Percentiles rank a stretch among this genome's conserved stretches.
Evolutionary conservation across 208 protist genomes (phyloP).

Genomic region (Leishmania tarentolae): DNA sequence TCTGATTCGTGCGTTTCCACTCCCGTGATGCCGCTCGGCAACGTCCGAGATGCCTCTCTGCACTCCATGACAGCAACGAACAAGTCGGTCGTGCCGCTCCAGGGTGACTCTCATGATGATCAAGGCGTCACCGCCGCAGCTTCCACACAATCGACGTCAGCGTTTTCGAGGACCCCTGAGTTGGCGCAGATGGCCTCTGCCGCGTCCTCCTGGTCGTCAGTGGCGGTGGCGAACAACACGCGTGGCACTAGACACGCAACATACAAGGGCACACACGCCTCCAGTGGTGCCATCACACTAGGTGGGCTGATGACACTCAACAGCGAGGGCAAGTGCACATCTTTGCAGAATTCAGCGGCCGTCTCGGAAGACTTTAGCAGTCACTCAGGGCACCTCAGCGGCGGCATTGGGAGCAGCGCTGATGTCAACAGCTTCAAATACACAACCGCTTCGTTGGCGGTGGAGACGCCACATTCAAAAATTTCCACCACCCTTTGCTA

Average conservation of each 20-base stretch:
- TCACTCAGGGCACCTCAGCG: neutral
- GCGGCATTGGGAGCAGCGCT: neutral
- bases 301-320: neutral
- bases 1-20: neutral
- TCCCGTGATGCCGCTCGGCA: no score
- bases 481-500: neutral
- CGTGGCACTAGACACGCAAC: neutral
- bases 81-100: neutral
- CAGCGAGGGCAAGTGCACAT: neutral
- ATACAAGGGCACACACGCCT: neutral
- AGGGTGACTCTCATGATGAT: neutral
- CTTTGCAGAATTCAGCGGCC: neutral
- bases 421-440: neutral
- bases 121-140: neutral
- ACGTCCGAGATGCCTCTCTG: neutral
- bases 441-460: neutral
- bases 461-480: neutral
- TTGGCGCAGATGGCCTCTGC: neutral
- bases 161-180: neutral
- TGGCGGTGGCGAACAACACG: neutral
- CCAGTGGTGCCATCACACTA: no score
- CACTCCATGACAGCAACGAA: neutral
- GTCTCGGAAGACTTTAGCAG: neutral
- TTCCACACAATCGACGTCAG: neutral
- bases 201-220: neutral